Conservation (phyloP, 306 rosid species). For the Acacia melanoxylon region DNA sequence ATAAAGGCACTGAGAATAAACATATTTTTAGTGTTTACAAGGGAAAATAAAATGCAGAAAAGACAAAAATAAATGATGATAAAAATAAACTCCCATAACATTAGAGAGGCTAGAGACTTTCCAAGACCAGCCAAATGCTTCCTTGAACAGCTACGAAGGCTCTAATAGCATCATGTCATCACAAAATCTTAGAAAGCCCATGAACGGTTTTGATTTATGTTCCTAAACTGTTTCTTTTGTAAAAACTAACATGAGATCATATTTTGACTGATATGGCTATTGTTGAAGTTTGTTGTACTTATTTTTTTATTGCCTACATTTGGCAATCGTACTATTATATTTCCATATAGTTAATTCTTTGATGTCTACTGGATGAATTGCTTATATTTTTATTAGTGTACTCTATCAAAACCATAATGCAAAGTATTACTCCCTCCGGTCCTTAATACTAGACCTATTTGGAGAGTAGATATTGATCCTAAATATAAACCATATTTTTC, state of each 20-base stretch:
- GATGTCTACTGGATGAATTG: not conserved
- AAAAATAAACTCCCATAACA: not conserved
- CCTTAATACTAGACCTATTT: too few species aligned
- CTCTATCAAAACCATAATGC: not conserved
- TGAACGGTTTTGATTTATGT: not conserved
- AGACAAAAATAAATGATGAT: not conserved
- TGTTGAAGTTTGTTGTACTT: not conserved
- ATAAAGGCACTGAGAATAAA: not conserved
- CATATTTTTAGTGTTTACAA: not conserved
- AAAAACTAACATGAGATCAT: slow-evolving; percentile 2
- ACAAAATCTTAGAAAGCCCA: not conserved
- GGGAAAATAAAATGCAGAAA: not conserved
- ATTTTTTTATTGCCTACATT: not conserved
- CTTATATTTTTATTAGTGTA: not conserved
- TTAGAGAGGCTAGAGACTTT: too few species aligned
- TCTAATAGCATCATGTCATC: not conserved
- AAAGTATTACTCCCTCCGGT: too few species aligned
- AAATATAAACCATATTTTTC: too few species aligned
- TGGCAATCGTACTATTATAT: not conserved
- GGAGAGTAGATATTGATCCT: too few species aligned
- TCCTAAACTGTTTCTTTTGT: not conserved
- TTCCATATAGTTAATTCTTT: not conserved
- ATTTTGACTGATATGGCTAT: slow-evolving; percentile 8
- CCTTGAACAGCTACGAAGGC: not conserved
- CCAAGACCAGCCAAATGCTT: not conserved